Evolutionary conservation across 768 basidiomycete genomes (phyloP), one percentile per base, ranked within the genome.

Genomic region (Leccinum sublutescens): DNA sequence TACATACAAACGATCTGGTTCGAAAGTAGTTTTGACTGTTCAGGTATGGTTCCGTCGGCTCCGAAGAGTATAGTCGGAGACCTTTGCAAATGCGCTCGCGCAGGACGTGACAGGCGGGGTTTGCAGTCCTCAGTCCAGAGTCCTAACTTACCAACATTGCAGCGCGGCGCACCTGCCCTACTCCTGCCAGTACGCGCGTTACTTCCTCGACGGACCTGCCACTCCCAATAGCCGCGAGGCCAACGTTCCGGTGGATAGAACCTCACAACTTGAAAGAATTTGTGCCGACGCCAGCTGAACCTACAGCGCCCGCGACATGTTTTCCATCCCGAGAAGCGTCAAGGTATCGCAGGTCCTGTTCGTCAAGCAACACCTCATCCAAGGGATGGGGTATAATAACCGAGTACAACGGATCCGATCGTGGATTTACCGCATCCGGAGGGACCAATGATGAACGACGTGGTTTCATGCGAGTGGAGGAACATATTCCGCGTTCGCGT

Each of bases 71-170:
- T 19, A 99, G 79, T 73, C 98, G 97, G 21, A 99, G 83, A 74
- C 95, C 96, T 77, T 99, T 99, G 66, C 97, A 86, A 67, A 99
- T 98, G 77, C 97, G 97, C 77, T 99, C 97, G 56, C 97, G 91
- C 57, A 99, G 79, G 45, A 99, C 97, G 71, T 98, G 97, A 55
- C 90, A 88, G 14, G 97, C 97, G 25, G 97, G 97, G 69, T 99
- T 98, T 54, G 97, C 97, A 10, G 25, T 25, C 25, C 25, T 25
- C 25, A 25, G 25, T 25, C 25, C 25, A 25, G 25, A 25, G 25
- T 25, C 25, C 25, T 25, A 25, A 25, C 25, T 25, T 25, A 25
- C 25, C 25, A 25, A 25, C 25, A 25, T 25, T 25, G 25, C 25
- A 25, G 25, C 25, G 25, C 25, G 25, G 25, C 25, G 25, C 25